These are phyloP conservation scores for Phanerochaete sordida DNA, from an alignment of 768 basidiomycete genomes.

Conservation along the genomic window DNA sequence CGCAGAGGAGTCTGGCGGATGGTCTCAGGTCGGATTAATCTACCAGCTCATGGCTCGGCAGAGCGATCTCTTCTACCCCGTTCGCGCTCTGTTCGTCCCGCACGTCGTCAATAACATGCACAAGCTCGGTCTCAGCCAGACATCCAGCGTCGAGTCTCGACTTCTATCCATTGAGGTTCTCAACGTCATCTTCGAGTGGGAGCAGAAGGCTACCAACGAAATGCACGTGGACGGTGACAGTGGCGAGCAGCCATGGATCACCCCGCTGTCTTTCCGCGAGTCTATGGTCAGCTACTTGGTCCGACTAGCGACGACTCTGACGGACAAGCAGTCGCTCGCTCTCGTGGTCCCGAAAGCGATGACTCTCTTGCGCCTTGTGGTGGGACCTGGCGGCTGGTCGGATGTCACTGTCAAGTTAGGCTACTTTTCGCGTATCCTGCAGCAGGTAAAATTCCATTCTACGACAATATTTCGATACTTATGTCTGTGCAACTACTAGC, in stretches of 20 bases:
- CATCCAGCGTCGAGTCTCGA: constrained; percentile 76
- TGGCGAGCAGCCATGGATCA: constrained; percentile 48
- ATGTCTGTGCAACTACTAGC: constrained; percentile 35
- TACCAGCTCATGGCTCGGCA: constrained; percentile 94
- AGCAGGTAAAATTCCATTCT: constrained; percentile 56
- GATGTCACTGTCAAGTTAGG: constrained; percentile 90
- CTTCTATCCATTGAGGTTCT: constrained; percentile 85
- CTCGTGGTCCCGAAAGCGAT: constrained; percentile 62
- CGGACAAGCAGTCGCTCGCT: constrained; percentile 44
- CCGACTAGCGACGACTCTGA: constrained; percentile 73
- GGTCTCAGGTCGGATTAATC: constrained; percentile 69
- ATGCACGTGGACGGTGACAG: constrained; percentile 8
- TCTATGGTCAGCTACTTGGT: constrained; percentile 94
- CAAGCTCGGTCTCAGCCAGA: constrained; percentile 75
- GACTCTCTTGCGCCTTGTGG: constrained; percentile 67
- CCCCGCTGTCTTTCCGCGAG: constrained; percentile 79
- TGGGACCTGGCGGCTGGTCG: constrained; percentile 81
- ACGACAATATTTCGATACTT: background rate
- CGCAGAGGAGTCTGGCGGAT: constrained; percentile 78
- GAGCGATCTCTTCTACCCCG: constrained; percentile 86
- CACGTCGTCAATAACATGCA: constrained; percentile 89
- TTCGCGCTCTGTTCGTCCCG: constrained; percentile 88
- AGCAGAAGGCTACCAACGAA: constrained; percentile 51
- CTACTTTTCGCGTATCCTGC: constrained; percentile 83
- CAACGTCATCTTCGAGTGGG: constrained; percentile 93